Evolutionary conservation across 2,329 filamentous ascomycete species (phyloP).

Genomic region (Pseudonectria foliicola): DNA sequence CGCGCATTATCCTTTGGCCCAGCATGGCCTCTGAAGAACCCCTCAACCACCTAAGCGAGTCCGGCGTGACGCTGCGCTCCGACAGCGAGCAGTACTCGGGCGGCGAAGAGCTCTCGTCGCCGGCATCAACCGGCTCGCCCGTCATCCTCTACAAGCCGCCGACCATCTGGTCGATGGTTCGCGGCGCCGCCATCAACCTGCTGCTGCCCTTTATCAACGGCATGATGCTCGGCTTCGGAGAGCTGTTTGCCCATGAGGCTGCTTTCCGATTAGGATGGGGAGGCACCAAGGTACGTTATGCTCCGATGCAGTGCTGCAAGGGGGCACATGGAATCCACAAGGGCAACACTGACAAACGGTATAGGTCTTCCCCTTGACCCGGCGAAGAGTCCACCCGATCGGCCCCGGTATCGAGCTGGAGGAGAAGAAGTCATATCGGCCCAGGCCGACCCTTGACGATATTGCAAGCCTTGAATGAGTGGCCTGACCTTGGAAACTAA

Average conservation of each 20-base stretch:
- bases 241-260: constrained; percentile 92
- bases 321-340: too few species aligned
- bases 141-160: constrained; percentile 85
- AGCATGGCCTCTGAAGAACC: constrained; percentile 48
- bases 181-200: constrained; percentile 93
- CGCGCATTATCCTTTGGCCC: background rate
- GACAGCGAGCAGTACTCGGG: constrained; percentile 78
- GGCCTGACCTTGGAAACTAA: too few species aligned
- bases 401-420: constrained; percentile 79
- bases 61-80: constrained; percentile 69
- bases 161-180: constrained; percentile 75
- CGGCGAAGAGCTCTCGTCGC: constrained; percentile 54
- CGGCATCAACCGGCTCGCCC: constrained; percentile 56
- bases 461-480: constrained; percentile 60
- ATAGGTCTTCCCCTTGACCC: constrained; percentile 50
- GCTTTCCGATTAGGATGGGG: constrained; percentile 92
- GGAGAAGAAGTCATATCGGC: constrained; percentile 51
- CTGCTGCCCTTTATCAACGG: constrained; percentile 93
- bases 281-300: constrained; percentile 70
- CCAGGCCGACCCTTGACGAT: constrained; percentile 53
- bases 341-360: constrained; percentile 3
- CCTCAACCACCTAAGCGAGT: constrained; percentile 56
- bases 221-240: constrained; percentile 95
- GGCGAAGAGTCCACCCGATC: constrained; percentile 59
- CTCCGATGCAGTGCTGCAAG: too few species aligned